Conservation (phyloP, 768 basidiomycete species). For the Kwoniella dendrophila region DNA sequence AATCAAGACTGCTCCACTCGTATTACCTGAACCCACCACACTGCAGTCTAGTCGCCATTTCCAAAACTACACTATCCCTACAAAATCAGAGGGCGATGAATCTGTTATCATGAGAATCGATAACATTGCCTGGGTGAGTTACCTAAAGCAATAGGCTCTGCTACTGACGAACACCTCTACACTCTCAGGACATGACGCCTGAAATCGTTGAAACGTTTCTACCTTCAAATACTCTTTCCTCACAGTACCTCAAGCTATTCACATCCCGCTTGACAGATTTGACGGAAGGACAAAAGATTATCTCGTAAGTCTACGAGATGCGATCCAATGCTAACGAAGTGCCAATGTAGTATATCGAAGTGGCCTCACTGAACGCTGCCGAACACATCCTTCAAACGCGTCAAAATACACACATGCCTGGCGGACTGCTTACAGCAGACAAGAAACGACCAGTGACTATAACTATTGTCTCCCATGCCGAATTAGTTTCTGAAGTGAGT, state of each 20-base stretch:
- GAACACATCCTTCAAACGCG: conserved; percentile 35
- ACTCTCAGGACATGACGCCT: conserved; percentile 43
- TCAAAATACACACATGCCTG: conserved; percentile 44
- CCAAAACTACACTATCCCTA: conserved; percentile 1
- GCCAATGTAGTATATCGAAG: conserved; percentile 43
- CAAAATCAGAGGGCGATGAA: not conserved
- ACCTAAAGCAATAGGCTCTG: not conserved
- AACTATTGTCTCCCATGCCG: conserved; percentile 33
- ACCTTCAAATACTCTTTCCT: conserved; percentile 31
- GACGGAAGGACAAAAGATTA: conserved; percentile 50
- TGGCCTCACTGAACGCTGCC: conserved; percentile 32
- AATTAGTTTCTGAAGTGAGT: conserved; percentile 41
- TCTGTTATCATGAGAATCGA: conserved; percentile 44
- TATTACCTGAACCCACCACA: no score
- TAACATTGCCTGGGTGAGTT: conserved; percentile 50
- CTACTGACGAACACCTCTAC: not conserved
- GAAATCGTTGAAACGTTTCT: conserved; percentile 36
- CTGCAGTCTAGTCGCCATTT: not conserved
- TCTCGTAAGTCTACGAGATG: conserved; percentile 30
- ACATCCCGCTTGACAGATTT: conserved; percentile 43
- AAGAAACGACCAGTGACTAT: conserved; percentile 44
- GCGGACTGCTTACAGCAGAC: conserved; percentile 27
- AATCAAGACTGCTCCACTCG: conserved; percentile 3
- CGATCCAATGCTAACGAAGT: not conserved
- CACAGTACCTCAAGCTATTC: conserved; percentile 34